These are phyloP conservation scores for Wickerhamiella hasegawae DNA, from an alignment of 805 yeast genomes.

Conservation along the genomic window DNA sequence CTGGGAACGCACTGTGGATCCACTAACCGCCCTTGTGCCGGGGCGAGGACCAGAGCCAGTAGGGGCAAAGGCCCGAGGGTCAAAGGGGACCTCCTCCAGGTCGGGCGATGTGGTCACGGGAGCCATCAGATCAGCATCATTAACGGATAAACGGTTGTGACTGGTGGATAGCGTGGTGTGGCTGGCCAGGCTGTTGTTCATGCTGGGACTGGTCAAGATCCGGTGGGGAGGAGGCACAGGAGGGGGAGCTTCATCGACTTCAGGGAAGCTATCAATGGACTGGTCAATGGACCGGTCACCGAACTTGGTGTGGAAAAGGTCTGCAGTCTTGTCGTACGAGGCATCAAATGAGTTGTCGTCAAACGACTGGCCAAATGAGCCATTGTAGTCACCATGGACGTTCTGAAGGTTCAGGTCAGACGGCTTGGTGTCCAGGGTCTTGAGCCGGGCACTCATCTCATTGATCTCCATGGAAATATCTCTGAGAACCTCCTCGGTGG, in stretches of 20 bases:
- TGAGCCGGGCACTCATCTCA: conserved; percentile 8
- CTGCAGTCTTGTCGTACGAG: not conserved
- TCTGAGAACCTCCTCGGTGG: conserved; percentile 16
- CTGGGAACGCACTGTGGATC: conserved; percentile 4
- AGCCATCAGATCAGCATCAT: not conserved
- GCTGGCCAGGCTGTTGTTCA: not conserved
- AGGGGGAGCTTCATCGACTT: not conserved
- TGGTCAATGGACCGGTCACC: no score
- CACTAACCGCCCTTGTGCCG: not conserved
- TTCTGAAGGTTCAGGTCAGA: not conserved
- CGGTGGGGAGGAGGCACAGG: conserved; percentile 2
- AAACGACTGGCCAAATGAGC: not conserved
- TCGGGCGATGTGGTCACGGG: conserved; percentile 7
- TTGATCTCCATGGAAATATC: conserved; percentile 17
- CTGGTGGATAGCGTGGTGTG: no score
- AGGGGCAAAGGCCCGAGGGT: conserved; percentile 6
- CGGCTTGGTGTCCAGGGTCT: conserved; percentile 4
- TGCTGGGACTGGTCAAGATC: not conserved
- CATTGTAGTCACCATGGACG: not conserved
- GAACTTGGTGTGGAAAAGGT: not conserved
- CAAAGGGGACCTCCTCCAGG: conserved; percentile 15
- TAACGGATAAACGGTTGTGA: not conserved
- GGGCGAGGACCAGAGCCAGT: not conserved
- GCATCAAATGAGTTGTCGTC: not conserved
- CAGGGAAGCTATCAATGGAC: not conserved